Conservation (phyloP, 345 rosid genomes). For the Salix viminalis region DNA sequence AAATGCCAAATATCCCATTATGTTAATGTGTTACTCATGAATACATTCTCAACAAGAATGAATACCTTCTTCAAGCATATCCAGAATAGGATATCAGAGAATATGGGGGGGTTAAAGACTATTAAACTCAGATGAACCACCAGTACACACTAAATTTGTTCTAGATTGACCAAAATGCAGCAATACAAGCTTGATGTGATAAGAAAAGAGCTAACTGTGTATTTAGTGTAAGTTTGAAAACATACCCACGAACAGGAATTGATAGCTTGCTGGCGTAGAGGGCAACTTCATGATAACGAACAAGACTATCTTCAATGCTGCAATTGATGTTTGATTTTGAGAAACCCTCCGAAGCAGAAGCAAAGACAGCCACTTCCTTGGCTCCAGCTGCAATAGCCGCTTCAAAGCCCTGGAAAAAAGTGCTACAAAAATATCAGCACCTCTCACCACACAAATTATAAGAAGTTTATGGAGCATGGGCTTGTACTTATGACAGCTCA, state of each 20-base stretch:
- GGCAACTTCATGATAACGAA: conserved; percentile 54
- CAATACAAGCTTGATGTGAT: background rate
- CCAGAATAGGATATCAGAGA: too few relatives aligned
- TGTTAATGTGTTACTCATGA: too few relatives aligned
- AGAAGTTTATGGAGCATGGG: background rate
- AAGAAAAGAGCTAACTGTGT: background rate
- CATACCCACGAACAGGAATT: conserved; percentile 72
- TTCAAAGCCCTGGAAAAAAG: conserved; percentile 55
- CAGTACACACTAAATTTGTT: too few relatives aligned
- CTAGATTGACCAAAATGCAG: too few relatives aligned
- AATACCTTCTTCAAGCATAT: too few relatives aligned
- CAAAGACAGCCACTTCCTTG: conserved; percentile 71
- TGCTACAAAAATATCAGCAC: too few relatives aligned
- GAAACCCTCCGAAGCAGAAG: conserved; percentile 76
- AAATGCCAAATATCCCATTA: too few relatives aligned
- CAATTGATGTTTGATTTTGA: conserved; percentile 76
- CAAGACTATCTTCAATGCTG: conserved; percentile 70
- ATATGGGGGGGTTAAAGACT: too few relatives aligned
- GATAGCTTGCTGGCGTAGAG: conserved; percentile 47
- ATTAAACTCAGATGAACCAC: too few relatives aligned
- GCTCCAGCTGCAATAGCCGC: conserved; percentile 77
- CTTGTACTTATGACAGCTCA: conserved; percentile 7
- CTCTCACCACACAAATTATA: background rate
- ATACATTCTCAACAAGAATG: too few relatives aligned
- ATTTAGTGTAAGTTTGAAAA: background rate